phyloP scores from a whole-genome alignment of 441 rosid genomes.

The Erysimum cheiri region DNA sequence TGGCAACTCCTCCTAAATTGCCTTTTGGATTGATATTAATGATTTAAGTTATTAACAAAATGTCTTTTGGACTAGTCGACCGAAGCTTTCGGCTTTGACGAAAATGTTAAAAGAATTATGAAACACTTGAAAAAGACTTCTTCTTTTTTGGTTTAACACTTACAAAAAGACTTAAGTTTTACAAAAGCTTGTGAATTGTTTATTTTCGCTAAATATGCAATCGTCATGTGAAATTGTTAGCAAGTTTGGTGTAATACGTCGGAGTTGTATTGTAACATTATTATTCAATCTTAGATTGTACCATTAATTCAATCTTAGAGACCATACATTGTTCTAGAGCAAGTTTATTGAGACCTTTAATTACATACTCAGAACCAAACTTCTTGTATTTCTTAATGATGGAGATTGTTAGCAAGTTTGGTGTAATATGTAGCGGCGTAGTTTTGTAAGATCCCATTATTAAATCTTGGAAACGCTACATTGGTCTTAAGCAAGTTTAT shows the following conservation, averaged over 20 bases:
- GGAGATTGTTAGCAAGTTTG: conserved; percentile 20
- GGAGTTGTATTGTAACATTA: not conserved
- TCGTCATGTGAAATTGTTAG: not conserved
- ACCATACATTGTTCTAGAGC: not conserved
- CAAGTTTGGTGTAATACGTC: not conserved
- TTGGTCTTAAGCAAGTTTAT: not conserved
- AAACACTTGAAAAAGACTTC: conserved; percentile 1
- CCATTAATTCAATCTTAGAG: not conserved
- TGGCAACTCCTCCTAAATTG: not conserved
- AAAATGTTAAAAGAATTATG: not conserved
- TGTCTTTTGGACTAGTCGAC: not conserved
- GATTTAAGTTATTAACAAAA: not conserved
- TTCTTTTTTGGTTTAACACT: not conserved
- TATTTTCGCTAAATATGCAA: not conserved
- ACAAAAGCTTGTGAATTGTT: conserved; percentile 4
- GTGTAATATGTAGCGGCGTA: not conserved
- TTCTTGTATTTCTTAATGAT: conserved; percentile 4
- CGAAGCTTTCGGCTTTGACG: conserved; percentile 3
- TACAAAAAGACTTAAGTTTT: not conserved
- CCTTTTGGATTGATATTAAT: not conserved
- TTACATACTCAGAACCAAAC: conserved; percentile 22
- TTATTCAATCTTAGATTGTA: too few species aligned
- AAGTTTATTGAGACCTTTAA: conserved; percentile 6
- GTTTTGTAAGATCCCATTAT: not conserved
- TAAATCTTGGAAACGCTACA: not conserved